Conservation (phyloP, 805 yeast species). For the Grigorovia humatica region DNA sequence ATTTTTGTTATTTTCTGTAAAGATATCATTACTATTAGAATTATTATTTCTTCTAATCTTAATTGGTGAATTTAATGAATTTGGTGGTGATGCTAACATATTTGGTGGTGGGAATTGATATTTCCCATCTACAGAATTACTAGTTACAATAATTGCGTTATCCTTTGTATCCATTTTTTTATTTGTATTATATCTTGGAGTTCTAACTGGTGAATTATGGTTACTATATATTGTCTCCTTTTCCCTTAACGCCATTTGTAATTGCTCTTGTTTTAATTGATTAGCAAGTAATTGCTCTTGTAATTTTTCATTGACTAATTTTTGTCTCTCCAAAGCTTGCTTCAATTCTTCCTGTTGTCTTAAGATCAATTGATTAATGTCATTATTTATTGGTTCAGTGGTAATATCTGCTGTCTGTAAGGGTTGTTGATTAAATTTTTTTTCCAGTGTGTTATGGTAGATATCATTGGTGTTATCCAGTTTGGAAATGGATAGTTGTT, state of each 20-base stretch:
- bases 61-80: slow-evolving; percentile 4
- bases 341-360: slow-evolving; percentile 25
- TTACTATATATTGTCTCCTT: slow-evolving; percentile 4
- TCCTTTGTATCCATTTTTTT: background rate
- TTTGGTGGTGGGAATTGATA: slow-evolving; percentile 28
- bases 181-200: slow-evolving; percentile 5
- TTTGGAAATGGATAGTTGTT: slow-evolving; percentile 53
- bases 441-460: background rate
- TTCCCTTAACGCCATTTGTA: slow-evolving; percentile 20
- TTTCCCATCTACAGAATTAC: slow-evolving; percentile 24
- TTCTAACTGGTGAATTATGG: slow-evolving; percentile 3
- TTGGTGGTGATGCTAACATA: slow-evolving; percentile 11
- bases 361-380: slow-evolving; percentile 7
- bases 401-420: background rate
- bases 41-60: background rate
- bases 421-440: too few species aligned
- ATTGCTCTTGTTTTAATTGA: slow-evolving; percentile 21
- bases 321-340: slow-evolving; percentile 25
- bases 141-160: slow-evolving; percentile 20
- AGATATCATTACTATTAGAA: background rate
- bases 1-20: background rate
- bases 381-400: background rate
- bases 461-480: slow-evolving; percentile 1
- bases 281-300: slow-evolving; percentile 22
- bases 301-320: slow-evolving; percentile 21